phyloP scores from a whole-genome alignment of 352 stramenopile genomes.

The Aphanomyces euteiches region DNA sequence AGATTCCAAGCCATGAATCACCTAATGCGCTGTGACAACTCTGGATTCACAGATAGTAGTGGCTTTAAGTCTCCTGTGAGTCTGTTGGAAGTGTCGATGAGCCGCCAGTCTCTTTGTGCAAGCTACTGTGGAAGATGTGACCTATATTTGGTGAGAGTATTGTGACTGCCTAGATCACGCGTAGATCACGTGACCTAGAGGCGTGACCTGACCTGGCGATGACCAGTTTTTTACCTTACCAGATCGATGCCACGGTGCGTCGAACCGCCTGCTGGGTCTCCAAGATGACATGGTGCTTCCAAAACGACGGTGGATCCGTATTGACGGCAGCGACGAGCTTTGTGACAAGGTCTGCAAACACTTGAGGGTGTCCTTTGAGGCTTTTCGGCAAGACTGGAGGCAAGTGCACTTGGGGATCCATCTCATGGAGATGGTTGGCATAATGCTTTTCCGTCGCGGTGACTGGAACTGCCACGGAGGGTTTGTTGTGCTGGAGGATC shows the following conservation, averaged over 20 bases:
- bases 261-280: constrained; percentile 14
- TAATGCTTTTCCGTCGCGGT: constrained; percentile 14
- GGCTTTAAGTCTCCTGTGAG: too few relatives aligned
- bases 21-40: too few relatives aligned
- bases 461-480: constrained; percentile 19
- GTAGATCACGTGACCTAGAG: too few relatives aligned
- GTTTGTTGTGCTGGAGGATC: constrained; percentile 3
- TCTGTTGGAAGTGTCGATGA: too few relatives aligned
- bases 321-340: not conserved
- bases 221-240: too few relatives aligned
- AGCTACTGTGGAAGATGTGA: too few relatives aligned
- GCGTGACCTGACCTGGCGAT: too few relatives aligned
- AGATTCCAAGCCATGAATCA: too few relatives aligned
- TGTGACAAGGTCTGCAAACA: not conserved
- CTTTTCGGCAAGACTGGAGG: not conserved
- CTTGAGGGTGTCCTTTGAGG: not conserved
- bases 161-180: too few relatives aligned
- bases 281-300: constrained; percentile 15
- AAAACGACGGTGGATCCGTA: not conserved
- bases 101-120: too few relatives aligned
- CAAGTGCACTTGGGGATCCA: not conserved
- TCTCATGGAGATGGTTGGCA: not conserved
- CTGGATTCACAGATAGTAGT: too few relatives aligned
- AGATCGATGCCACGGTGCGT: constrained; percentile 47
- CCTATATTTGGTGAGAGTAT: too few relatives aligned